phyloP scores from a whole-genome alignment of 495 filamentous ascomycete genomes.

The Aspergillus biplanus region DNA sequence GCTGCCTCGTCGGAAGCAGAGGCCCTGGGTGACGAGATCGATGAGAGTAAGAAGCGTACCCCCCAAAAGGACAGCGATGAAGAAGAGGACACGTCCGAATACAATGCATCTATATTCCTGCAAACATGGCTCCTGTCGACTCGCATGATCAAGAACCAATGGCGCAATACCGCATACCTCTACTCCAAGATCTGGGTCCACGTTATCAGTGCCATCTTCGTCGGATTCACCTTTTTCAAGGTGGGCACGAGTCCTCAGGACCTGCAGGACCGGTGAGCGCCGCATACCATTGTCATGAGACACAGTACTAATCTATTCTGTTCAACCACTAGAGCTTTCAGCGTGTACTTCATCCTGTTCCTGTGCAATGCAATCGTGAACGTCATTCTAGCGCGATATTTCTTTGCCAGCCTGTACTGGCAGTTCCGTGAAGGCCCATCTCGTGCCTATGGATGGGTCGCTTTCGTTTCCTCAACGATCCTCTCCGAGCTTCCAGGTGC shows the following conservation, averaged over 20 bases:
- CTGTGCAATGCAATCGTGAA: slow-evolving; percentile 14
- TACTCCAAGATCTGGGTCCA: slow-evolving; percentile 16
- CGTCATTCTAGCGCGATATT: slow-evolving; percentile 8
- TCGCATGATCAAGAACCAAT: slow-evolving; percentile 11
- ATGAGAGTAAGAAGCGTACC: slow-evolving; percentile 8
- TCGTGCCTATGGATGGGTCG: slow-evolving; percentile 10
- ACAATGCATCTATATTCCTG: slow-evolving; percentile 2
- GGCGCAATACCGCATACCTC: slow-evolving; percentile 11
- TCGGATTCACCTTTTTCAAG: slow-evolving; percentile 11
- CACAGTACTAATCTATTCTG: not conserved
- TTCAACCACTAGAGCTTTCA: not conserved
- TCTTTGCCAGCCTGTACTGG: slow-evolving; percentile 13
- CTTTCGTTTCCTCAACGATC: slow-evolving; percentile 1
- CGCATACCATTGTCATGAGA: not conserved
- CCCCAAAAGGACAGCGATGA: not conserved
- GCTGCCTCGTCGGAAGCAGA: slow-evolving; percentile 3
- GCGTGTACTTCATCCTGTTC: slow-evolving; percentile 11
- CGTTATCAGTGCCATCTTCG: slow-evolving; percentile 9
- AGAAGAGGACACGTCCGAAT: slow-evolving; percentile 8
- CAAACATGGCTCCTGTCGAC: slow-evolving; percentile 8
- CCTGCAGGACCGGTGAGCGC: slow-evolving; percentile 6
- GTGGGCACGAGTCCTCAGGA: slow-evolving; percentile 11
- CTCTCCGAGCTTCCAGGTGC: slow-evolving; percentile 7
- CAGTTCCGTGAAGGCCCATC: slow-evolving; percentile 14
- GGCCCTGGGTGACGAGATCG: not conserved